Evolutionary conservation across 1,139 yeast genomes (phyloP), one percentile per base, ranked within the genome.

Genomic region (Lodderomyces theae): DNA sequence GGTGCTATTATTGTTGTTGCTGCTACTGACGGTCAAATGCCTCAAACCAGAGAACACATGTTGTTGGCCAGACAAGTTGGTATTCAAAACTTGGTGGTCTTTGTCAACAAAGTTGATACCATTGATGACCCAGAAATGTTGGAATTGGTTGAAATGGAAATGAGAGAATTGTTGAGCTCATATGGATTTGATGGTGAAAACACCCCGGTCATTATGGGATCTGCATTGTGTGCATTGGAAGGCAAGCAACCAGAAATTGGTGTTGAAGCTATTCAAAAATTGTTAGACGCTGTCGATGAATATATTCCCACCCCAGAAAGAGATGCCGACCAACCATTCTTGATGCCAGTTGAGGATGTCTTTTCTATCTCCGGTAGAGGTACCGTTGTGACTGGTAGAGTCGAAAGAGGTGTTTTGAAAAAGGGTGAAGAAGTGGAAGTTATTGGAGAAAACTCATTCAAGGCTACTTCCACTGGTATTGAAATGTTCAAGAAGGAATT

Each of bases 1-100:
- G 97, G 97, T 77, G 98, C 97, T 54, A 90, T 92, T 59, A 90
- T 92, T 74, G 98, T 92, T 52, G 98, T 92, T 68, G 97, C 97
- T 61, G 98, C 98, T 51, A 78, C 96, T 46, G 98, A 92, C 63
- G 98, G 98, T 62, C 96, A 90, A 74, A 92, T 92, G 98, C 97
- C 97, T 63, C 98, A 92, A 77, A 94, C 98, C 56, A 86, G 97
- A 77, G 98, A 92, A 75, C 98, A 92, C 73, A 78, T 92, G 76
- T 76, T 92, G 69, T 82, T 92, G 63, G 98, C 98, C 51, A 89
- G 97, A 79, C 98, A 92, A 77, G 97, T 92, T 63, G 99, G 99
- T 79, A 96, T 92, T 54, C 95, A 92, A 74, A 80, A 89, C 72
- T 81, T 92, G 65, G 97, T 92, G 67, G 99, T 92, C 41, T 92